These are phyloP conservation scores for Arthrinium phaeospermum DNA, from an alignment of 2,329 filamentous ascomycete genomes.

Conservation along the genomic window DNA sequence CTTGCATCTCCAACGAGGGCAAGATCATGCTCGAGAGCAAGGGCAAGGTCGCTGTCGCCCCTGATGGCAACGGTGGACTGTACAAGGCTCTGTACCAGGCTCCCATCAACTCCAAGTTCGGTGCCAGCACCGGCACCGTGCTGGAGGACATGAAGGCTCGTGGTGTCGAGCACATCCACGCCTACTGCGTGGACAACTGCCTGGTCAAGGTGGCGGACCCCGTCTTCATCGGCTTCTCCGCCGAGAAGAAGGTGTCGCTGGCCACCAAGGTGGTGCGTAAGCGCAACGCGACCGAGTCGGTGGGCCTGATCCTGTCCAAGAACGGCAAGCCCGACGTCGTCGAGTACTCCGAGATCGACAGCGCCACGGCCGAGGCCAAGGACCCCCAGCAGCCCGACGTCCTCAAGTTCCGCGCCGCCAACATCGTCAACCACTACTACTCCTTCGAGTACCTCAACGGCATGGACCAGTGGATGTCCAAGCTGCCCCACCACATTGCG, in stretches of 20 bases:
- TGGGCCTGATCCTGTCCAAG: slow-evolving; percentile 92
- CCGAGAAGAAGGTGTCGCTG: slow-evolving; percentile 87
- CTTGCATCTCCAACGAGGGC: slow-evolving; percentile 96
- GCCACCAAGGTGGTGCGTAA: slow-evolving; percentile 99
- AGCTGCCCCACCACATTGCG: slow-evolving; percentile 92
- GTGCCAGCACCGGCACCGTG: slow-evolving; percentile 70
- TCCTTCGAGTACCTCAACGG: slow-evolving; percentile 90
- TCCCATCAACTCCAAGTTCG: slow-evolving; percentile 25
- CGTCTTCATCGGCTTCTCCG: slow-evolving; percentile 91
- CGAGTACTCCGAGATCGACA: slow-evolving; percentile 97
- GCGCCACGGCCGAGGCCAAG: slow-evolving; percentile 84
- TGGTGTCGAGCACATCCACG: slow-evolving; percentile 92
- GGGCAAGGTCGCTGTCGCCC: slow-evolving; percentile 89
- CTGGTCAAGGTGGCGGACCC: slow-evolving; percentile 99
- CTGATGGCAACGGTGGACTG: slow-evolving; percentile 95
- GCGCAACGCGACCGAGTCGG: slow-evolving; percentile 93
- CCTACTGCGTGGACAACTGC: slow-evolving; percentile 99
- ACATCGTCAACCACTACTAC: slow-evolving; percentile 99
- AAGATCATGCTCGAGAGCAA: slow-evolving; percentile 95
- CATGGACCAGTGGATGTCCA: slow-evolving; percentile 84
- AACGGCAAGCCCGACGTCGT: slow-evolving; percentile 97
- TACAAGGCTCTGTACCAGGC: slow-evolving; percentile 79
- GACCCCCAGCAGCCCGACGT: slow-evolving; percentile 81
- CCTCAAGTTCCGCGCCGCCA: slow-evolving; percentile 95
- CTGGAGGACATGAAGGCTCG: slow-evolving; percentile 87